Conservation (phyloP, 345 rosid genomes). For the Brassica juncea region DNA sequence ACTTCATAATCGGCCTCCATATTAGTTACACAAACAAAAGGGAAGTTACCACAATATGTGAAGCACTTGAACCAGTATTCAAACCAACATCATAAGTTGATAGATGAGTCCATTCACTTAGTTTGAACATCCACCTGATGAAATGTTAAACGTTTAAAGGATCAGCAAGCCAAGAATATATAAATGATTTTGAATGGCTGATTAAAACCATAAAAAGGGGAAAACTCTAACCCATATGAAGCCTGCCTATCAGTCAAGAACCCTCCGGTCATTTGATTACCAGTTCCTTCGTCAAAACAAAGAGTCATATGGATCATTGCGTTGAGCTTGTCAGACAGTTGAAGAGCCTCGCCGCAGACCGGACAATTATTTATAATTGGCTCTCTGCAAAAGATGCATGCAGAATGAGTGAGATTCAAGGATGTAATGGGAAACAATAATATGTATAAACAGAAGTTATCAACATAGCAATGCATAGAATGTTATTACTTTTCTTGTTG, state of each 20-base stretch:
- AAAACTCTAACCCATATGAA: conserved; percentile 74
- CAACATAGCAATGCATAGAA: neutral
- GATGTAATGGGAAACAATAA: neutral
- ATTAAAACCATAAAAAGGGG: neutral
- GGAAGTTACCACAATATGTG: conserved; percentile 74
- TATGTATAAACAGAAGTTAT: conserved; percentile 6
- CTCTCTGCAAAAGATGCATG: conserved; percentile 52
- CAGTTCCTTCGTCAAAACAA: conserved; percentile 97
- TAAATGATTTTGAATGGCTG: neutral
- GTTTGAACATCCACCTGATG: conserved; percentile 87
- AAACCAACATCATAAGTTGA: conserved; percentile 87
- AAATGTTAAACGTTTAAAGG: conserved; percentile 14
- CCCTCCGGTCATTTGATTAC: conserved; percentile 95
- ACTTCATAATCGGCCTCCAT: conserved; percentile 12
- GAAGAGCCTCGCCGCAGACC: conserved; percentile 85
- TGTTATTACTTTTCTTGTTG: conserved; percentile 83
- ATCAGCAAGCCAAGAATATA: conserved; percentile 17
- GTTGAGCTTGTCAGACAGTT: conserved; percentile 73
- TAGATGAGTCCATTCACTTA: conserved; percentile 93
- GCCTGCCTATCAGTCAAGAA: conserved; percentile 96
- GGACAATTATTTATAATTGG: conserved; percentile 85
- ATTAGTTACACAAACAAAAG: conserved; percentile 9
- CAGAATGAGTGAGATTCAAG: conserved; percentile 13
- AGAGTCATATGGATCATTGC: conserved; percentile 86
- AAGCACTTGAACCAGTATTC: conserved; percentile 85